phyloP scores from a whole-genome alignment of 805 yeast species.

The Metschnikowia proteae region DNA sequence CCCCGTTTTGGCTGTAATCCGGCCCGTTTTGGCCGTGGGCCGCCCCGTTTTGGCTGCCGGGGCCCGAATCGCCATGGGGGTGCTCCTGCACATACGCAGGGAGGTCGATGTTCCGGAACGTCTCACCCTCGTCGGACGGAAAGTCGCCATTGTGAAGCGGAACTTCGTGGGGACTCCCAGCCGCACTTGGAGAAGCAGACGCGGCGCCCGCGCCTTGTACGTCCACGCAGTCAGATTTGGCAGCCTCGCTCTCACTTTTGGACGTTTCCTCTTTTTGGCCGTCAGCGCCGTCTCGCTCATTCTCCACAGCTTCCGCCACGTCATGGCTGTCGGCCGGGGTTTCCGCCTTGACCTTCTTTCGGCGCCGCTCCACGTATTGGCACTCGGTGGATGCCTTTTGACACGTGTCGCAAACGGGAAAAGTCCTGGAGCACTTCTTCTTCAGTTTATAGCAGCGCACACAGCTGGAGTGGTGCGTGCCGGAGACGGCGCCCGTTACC shows the following conservation, averaged over 20 bases:
- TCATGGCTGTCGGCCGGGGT: background rate
- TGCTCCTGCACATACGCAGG: conserved; percentile 1
- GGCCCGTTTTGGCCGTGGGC: too few relatives aligned
- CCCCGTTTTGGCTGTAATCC: too few relatives aligned
- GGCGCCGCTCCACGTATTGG: conserved; percentile 33
- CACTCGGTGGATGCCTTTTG: conserved; percentile 33
- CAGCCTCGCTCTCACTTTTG: too few relatives aligned
- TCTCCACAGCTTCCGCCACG: background rate
- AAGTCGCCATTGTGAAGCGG: background rate
- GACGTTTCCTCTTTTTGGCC: too few relatives aligned
- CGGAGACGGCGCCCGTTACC: conserved; percentile 19
- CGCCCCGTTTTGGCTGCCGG: too few relatives aligned
- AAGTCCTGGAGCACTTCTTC: conserved; percentile 39
- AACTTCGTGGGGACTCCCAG: too few relatives aligned
- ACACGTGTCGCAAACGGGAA: conserved; percentile 39
- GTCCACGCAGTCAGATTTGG: background rate
- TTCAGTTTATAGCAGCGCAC: conserved; percentile 39
- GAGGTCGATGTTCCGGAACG: conserved; percentile 17
- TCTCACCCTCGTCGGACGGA: background rate
- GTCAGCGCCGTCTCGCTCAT: background rate
- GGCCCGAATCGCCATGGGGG: too few relatives aligned
- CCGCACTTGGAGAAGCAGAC: background rate
- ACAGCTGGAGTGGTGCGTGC: conserved; percentile 33
- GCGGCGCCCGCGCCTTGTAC: background rate
- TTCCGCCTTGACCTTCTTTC: conserved; percentile 17